Evolutionary conservation across 345 rosid species (phyloP), one percentile per base, ranked within the genome.

Genomic region (Salix dunnii): DNA sequence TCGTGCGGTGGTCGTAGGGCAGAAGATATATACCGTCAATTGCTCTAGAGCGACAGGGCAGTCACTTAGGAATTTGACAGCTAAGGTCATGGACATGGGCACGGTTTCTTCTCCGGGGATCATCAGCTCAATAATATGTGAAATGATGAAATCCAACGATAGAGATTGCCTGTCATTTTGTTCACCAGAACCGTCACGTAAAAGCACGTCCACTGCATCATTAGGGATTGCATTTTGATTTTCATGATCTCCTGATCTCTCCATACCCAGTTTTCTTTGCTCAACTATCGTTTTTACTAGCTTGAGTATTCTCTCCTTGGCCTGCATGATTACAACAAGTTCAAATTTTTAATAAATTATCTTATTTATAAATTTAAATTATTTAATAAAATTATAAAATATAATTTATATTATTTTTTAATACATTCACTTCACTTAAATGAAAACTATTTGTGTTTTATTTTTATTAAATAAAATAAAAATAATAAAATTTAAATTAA

Each of bases 41-140:
- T 81, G 91, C 53, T 86, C 79, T 70, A 92, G 78, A 16, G 92
- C 96, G 61, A 82, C 86, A 62, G 96, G 91, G 58, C 70, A 80
- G 85, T 91, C 92, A 75, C 87, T 83, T 73, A 96, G 81, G 85
- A 89, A 93, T 80, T 93, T 93, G 76, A 96, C 91, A 33, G 97
- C 99, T 2, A 92, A 78, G 2, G 98, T 92, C 90, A 96, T 90
- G 77, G 98, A 94, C 81, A 78, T 91, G 20, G 98, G 98, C 69
- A 93, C 87, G 3, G 97, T 93, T 80, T 96, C 99, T 77, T 92
- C 97, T 58, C 99, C 99, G 0, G 99, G 99, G 80, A 96, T 89
- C 91, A 96, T 92, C 99, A 96, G 91, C 88, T 96, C 99, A 16
- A 96, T 81, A 68, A 96, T 87, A 76, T 88, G 91, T 4, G 91